phyloP scores from a whole-genome alignment of 1,139 yeast genomes.

The Saccharomyces hybrid region DNA sequence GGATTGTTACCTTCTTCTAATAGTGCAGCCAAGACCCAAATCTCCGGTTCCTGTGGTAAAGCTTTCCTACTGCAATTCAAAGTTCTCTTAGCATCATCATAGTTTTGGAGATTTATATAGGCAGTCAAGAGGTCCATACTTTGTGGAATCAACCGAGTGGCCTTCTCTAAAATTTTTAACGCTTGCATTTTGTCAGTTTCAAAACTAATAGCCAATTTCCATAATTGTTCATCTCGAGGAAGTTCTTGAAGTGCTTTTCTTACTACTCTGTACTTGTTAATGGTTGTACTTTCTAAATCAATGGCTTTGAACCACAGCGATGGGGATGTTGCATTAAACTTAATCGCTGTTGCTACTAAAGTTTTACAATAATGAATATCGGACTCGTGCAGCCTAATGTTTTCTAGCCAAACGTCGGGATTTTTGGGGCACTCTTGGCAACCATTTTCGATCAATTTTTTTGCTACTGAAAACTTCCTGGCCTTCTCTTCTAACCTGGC shows the following conservation, averaged over 20 bases:
- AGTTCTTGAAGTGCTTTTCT: slow-evolving; percentile 52
- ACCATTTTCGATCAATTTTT: slow-evolving; percentile 58
- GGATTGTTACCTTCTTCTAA: slow-evolving; percentile 55
- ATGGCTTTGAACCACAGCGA: slow-evolving; percentile 67
- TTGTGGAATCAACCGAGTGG: slow-evolving; percentile 59
- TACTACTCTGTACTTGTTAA: slow-evolving; percentile 47
- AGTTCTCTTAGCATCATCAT: slow-evolving; percentile 43
- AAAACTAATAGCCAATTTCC: slow-evolving; percentile 46
- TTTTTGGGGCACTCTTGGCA: slow-evolving; percentile 57
- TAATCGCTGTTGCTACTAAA: slow-evolving; percentile 60
- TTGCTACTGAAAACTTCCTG: slow-evolving; percentile 49
- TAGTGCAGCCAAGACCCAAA: slow-evolving; percentile 68
- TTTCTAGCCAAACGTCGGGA: slow-evolving; percentile 80
- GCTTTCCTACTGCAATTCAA: slow-evolving; percentile 54
- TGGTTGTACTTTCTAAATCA: slow-evolving; percentile 51
- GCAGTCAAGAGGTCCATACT: slow-evolving; percentile 59
- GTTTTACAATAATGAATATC: slow-evolving; percentile 43
- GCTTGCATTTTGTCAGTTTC: slow-evolving; percentile 46
- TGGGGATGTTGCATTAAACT: slow-evolving; percentile 47
- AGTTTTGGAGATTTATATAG: slow-evolving; percentile 38
- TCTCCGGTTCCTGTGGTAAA: slow-evolving; percentile 42
- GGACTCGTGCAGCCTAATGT: slow-evolving; percentile 52
- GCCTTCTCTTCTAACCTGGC: slow-evolving; percentile 73
- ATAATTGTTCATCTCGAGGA: slow-evolving; percentile 42
- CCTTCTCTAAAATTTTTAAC: slow-evolving; percentile 50